Evolutionary conservation across 2,329 filamentous ascomycete species (phyloP), one percentile per base, ranked within the genome.

Genomic region (Aureobasidium namibiae): DNA sequence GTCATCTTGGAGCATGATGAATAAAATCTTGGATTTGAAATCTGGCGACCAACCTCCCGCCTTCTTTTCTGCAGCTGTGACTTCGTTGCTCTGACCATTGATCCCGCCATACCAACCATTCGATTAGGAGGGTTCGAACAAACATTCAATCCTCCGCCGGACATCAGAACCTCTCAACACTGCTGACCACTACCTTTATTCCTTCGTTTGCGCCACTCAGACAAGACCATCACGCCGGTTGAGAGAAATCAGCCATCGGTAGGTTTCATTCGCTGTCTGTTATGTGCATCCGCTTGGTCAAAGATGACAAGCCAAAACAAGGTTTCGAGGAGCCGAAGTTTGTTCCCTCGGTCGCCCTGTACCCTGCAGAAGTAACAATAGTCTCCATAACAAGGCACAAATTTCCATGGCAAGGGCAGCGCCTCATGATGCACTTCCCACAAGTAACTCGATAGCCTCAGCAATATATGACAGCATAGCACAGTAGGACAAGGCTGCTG

Each of bases 271-370:
- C n/a, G 50, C 33, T 13, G 10, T 10, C 5, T 33, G 8, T 31
- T 42, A 7, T n/a, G 5, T 39, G 34, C 18, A 24, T n/a, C 14
- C 1, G 8, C 18, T 54, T 26, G 14, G 13, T 9, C 21, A 39
- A 39, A 5, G 14, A 52, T 45, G 16, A 23, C n/a, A 21, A 56
- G 36, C 21, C 9, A 45, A 36, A 44, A 44, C 41, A 57, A 57
- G 54, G 54, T 57, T 54, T 48, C 9, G 42, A 57, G 54, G 54
- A 48, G 54, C 54, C 54, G 42, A 48, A 57, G 21, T 48, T 21
- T 57, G 54, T 46, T 48, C 33, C 52, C 39, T 24, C 45, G 26
- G 29, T 44, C 29, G 52, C 52, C 52, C 31, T 45, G 29, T 52
- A 29, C 16, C 49, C 21, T 39, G 23, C 36, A 54, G 16, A 29